Base-by-base conservation (phyloP, 257 asterid genomes). In the Lycium ferocissimum region DNA sequence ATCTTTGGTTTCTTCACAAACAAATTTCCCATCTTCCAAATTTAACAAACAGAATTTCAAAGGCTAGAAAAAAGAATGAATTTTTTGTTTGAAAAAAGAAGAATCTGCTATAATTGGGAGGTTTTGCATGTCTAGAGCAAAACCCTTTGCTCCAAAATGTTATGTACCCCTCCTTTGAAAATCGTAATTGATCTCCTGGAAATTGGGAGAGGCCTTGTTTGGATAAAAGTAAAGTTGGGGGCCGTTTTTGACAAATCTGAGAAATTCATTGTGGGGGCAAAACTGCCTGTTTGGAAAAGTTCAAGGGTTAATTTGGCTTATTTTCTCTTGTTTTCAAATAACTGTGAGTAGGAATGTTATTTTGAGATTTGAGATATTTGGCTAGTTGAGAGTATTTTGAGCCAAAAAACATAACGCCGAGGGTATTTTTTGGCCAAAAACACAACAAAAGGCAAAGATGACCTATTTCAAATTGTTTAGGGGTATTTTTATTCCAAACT, bases 1-100 rank as follows among this genome's bases (percentile, higher is more conserved):
- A 96, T 93, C 91, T 91, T 96, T 2, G 98, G 97, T 89, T 92
- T 94, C 92, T 93, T 96, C 90, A 91, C 99, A 80, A 94, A 94
- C 58, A 93, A 37, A 91, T 94, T 96, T 66, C 98, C 98, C 99
- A 95, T 95, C 70, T 40, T 51, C 35, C 6, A 40, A 6, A 57
- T 4, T 17, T 14, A 57, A 57, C 9, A 57, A 9, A 61, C 4
- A 20, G 35, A 20, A 62, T 20, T n/a, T 62, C 69, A 75, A 75
- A 38, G 49, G 54, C 9, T 6, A 17, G 35, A 9, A 38, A 18
- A 58, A 40, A 80, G 53, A 58, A 56, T 13, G 75, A 35, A 6
- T 67, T 66, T 66, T 66, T 35, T 7, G 26, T 33, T 13, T 66
- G 12, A 5, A 66, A 35, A 67, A 20, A 35, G 47, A 67, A 33